Conservation (phyloP, 345 rosid genomes). For the Boechera stricta region DNA sequence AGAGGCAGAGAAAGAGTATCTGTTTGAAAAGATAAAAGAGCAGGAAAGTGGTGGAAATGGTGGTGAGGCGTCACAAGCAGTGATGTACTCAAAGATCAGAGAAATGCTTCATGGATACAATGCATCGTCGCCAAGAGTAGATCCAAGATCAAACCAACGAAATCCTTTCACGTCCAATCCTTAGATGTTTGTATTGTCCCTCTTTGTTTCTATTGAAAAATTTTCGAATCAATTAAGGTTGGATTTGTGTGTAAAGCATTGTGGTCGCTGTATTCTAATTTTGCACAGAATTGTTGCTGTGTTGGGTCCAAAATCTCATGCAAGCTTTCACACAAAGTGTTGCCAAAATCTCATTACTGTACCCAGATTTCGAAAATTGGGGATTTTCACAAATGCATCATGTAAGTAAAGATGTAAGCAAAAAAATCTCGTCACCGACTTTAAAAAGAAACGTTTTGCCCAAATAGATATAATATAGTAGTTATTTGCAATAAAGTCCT, state of each 20-base stretch:
- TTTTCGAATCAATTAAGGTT: conserved; percentile 21
- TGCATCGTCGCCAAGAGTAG: conserved; percentile 55
- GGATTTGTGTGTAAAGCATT: conserved; percentile 34
- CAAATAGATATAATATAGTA: no score
- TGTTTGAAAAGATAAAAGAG: conserved; percentile 88
- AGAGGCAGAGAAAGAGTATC: conserved; percentile 94
- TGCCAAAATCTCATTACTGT: background rate
- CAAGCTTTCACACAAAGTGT: background rate
- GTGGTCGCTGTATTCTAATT: conserved; percentile 27
- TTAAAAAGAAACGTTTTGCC: no score
- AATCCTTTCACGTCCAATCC: conserved; percentile 62
- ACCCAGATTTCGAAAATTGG: background rate
- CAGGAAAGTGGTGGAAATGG: conserved; percentile 81
- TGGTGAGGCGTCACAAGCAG: conserved; percentile 73
- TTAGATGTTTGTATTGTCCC: conserved; percentile 33
- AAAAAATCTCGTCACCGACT: background rate
- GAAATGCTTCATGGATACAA: conserved; percentile 67
- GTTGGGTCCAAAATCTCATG: background rate
- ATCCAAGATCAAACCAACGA: conserved; percentile 58
- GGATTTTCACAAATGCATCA: background rate
- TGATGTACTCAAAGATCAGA: conserved; percentile 68
- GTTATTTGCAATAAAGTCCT: no score
- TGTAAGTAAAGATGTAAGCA: background rate
- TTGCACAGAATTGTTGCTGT: conserved; percentile 23
- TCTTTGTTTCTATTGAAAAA: conserved; percentile 25